phyloP scores from a whole-genome alignment of 1,284 basidiomycete genomes.

The Moesziomyces aphidis region DNA sequence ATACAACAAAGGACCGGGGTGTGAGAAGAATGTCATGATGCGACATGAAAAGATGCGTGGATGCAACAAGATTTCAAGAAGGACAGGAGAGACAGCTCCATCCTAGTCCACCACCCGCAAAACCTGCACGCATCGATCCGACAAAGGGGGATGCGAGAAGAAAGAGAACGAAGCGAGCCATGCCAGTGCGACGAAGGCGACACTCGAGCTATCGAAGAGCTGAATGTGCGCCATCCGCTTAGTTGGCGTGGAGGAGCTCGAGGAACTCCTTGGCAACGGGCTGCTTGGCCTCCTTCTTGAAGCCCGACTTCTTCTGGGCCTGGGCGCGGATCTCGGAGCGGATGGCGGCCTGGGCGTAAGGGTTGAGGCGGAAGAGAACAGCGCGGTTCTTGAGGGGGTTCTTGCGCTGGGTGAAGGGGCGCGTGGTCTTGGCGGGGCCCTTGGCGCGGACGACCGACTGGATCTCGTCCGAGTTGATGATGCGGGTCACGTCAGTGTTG shows the following conservation, averaged over 20 bases:
- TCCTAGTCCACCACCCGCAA: not conserved
- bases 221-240: slow-evolving; percentile 11
- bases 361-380: slow-evolving; percentile 98
- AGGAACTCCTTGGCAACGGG: slow-evolving; percentile 88
- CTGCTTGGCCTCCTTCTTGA: slow-evolving; percentile 62
- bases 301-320: slow-evolving; percentile 59
- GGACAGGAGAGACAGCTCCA: not conserved
- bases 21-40: slow-evolving; percentile 9
- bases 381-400: slow-evolving; percentile 93
- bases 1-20: slow-evolving; percentile 43
- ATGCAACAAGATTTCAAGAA: slow-evolving; percentile 8
- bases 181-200: not conserved
- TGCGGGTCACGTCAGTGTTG: slow-evolving; percentile 95
- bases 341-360: slow-evolving; percentile 80
- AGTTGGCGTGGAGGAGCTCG: slow-evolving; percentile 73
- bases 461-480: slow-evolving; percentile 82
- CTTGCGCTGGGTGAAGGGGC: slow-evolving; percentile 99
- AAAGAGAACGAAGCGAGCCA: slow-evolving; percentile 3
- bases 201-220: not conserved
- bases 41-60: slow-evolving; percentile 5
- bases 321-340: slow-evolving; percentile 63
- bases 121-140: slow-evolving; percentile 13
- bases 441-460: slow-evolving; percentile 88
- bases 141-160: slow-evolving; percentile 2
- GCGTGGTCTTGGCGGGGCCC: slow-evolving; percentile 82